phyloP scores from a whole-genome alignment of 1,284 basidiomycete species.

The Farysia itapuensis region DNA sequence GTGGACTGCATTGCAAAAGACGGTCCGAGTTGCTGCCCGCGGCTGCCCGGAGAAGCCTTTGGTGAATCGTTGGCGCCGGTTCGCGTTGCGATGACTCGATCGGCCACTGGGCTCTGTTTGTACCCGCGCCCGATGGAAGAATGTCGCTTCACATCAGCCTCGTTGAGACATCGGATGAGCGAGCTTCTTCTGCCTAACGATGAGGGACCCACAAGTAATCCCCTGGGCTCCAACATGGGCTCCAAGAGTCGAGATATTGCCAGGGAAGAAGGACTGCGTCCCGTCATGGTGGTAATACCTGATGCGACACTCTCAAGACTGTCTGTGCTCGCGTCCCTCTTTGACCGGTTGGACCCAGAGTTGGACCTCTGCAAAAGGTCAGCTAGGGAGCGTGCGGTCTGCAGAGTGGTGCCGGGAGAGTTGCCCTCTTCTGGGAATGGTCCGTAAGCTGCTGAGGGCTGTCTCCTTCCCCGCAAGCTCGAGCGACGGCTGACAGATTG shows the following conservation, averaged over 20 bases:
- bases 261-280: constrained; percentile 11
- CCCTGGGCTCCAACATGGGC: constrained; percentile 18
- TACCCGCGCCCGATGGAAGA: constrained; percentile 12
- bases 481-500: constrained; percentile 23
- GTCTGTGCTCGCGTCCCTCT: constrained; percentile 39
- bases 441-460: neutral
- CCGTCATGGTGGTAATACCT: constrained; percentile 43
- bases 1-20: neutral
- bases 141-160: constrained; percentile 10
- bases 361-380: constrained; percentile 4
- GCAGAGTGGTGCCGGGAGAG: too few species aligned
- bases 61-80: too few species aligned
- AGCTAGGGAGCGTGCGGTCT: constrained; percentile 9
- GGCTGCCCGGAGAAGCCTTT: too few species aligned
- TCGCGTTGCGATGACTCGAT: neutral
- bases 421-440: neutral
- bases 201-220: constrained; percentile 12
- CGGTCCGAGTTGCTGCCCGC: too few species aligned
- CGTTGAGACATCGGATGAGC: constrained; percentile 2
- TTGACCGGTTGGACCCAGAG: neutral
- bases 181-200: constrained; percentile 2
- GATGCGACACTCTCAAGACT: constrained; percentile 45
- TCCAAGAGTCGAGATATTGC: constrained; percentile 39
- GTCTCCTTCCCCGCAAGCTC: constrained; percentile 29
- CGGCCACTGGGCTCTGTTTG: neutral